A percentile compares a stretch with the other conserved stretches of the same genome.
These are phyloP conservation scores for Alnus rubra DNA, from an alignment of 306 rosid genomes.

Conservation along the genomic window DNA sequence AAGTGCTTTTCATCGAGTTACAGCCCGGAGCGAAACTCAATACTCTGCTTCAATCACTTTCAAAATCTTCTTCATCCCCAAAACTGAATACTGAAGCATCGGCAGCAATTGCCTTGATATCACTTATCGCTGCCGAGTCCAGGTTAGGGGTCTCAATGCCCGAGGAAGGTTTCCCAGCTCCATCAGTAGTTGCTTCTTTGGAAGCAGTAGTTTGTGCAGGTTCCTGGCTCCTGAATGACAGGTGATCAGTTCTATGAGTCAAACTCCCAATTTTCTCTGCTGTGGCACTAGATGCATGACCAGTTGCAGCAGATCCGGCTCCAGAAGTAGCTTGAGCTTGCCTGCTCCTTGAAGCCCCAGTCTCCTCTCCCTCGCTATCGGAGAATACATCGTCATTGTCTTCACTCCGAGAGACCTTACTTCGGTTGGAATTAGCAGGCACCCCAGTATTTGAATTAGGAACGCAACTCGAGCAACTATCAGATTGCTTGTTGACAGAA, in stretches of 20 bases:
- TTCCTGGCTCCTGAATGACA: constrained; percentile 43
- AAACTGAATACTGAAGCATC: constrained; percentile 94
- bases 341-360: constrained; percentile 27
- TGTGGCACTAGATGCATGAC: constrained; percentile 42
- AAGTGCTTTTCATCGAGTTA: constrained; percentile 13
- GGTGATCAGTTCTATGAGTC: constrained; percentile 32
- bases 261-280: constrained; percentile 33
- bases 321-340: constrained; percentile 24
- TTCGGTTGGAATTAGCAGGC: constrained; percentile 38
- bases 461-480: constrained; percentile 31
- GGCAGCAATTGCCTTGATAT: constrained; percentile 88
- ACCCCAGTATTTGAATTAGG: constrained; percentile 32
- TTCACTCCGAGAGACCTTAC: constrained; percentile 38
- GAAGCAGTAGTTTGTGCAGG: constrained; percentile 27
- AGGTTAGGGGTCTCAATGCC: constrained; percentile 30
- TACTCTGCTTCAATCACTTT: constrained; percentile 57
- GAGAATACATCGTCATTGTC: constrained; percentile 83
- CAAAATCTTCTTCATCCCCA: constrained; percentile 90
- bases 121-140: constrained; percentile 48
- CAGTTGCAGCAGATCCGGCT: constrained; percentile 32
- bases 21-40: not conserved
- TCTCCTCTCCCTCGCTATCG: constrained; percentile 81
- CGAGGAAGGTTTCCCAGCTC: constrained; percentile 27
- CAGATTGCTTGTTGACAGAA: constrained; percentile 49
- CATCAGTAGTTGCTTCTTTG: constrained; percentile 35